Evolutionary conservation across 2,329 filamentous ascomycete species (phyloP), one percentile per base, ranked within the genome.

Genomic region (Fusarium sp.): DNA sequence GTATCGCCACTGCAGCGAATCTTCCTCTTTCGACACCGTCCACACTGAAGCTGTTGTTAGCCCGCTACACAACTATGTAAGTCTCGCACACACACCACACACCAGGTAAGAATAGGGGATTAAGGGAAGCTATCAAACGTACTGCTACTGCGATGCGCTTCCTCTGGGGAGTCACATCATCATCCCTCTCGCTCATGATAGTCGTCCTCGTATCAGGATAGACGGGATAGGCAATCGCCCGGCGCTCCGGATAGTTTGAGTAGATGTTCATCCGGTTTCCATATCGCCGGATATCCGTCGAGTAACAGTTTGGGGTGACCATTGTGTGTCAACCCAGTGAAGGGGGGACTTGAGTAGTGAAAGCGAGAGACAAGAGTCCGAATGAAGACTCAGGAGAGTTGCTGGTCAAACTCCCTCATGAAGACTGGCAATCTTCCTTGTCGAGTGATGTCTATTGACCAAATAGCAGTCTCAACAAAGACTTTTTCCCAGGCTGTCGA

Each of bases 1-100:
- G 86, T 84, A 77, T 97, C 93, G 42, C 95, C 95, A 75, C 92
- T 97, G 82, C 95, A 98, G 72, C 93, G 91, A 74, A 98, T 98
- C 84, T 98, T 98, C 62, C 95, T 89, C 82, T 95, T 94, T 64
- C 95, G 89, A 80, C 95, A 98, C 71, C 95, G 89, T 35, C 89
- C 89, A 79, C 95, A 98, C 95, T 98, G 69, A 58, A 69, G 49
- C 33, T 64, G 50, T 37, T 61, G 72, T 75, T 70, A 74, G 71
- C 68, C 31, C 35, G 61, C 43, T 55, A 58, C 58, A 56, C 37
- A 66, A 53, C 57, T 54, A 68, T 69, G 67, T 72, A 72, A 72
- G 69, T 72, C 69, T 67, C 70, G 31, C 69, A 57, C 70, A 68
- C 69, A 47, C 57, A 58, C 69, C 66, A 70, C 68, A 71, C 69